Base-by-base conservation (phyloP, 371 early-diverging fungal genomes). In the Rhizopus sp. region DNA sequence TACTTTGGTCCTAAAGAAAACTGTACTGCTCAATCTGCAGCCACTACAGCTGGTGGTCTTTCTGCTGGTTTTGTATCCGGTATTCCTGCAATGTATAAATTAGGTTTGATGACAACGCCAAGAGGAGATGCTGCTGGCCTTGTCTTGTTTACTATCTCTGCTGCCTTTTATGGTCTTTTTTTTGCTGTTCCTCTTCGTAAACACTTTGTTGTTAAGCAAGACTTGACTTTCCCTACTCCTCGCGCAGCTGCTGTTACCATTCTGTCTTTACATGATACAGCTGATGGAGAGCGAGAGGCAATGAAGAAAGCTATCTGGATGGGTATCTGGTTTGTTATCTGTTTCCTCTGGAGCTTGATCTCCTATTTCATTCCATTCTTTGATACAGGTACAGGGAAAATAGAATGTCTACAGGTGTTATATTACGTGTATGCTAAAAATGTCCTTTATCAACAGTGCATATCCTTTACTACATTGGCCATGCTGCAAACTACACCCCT, bases 1-100 rank as follows among this genome's bases (percentile, higher is more conserved):
- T 70, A 82, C 50, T 90, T 88, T 70, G 88, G 88, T 29, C 76
- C 87, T 17, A 82, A 84, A 57, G 90, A 90, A 60, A 88, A 90
- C 59, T 74, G 81, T 56, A 79, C 87, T 38, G 83, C 84, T 40
- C 88, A 88, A 68, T 77, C 86, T 31, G 84, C 87, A 38, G 90
- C 88, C 4, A 87, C 88, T 4, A 80, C 88, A 23, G 84, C 88
- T 44, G 88, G 88, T 53, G 87, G 86, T 55, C 81, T 90, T n/a
- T 82, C 85, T 38, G 81, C 78, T 23, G 85, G 87, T 42, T 88
- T 88, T 55, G 81, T 86, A 7, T 70, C 86, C 50, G 88, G 84
- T 55, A 77, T 90, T 39, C 90, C 90, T 32, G 90, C 90, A 39
- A 75, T 88, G 81, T 90, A 87, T 60, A 80, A 78, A 44, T 69